Evolutionary conservation across 805 yeast genomes (phyloP), one percentile per base, ranked within the genome.

Genomic region (Middelhovenomyces tepae): DNA sequence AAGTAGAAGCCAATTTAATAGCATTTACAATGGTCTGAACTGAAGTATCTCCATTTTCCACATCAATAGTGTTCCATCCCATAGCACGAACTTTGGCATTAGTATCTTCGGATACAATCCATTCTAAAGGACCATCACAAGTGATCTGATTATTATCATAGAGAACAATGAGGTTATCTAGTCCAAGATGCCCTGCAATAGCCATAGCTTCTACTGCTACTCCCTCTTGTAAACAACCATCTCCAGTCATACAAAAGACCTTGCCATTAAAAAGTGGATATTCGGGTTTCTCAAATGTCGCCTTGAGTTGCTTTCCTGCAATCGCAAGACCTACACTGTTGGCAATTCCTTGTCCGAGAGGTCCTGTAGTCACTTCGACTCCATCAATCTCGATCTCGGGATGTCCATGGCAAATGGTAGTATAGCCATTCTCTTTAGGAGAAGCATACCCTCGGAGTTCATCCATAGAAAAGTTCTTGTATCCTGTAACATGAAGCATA

Each of bases 221-320:
- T 23, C 66, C 66, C 47, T 62, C 67, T 42, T 60, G 64, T 31
- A 62, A 37, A 43, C 67, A 61, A 3, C 62, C 65, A 46, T 61
- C 66, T 11, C 66, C 66, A 10, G 57, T 47, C 46, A 57, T 54
- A 36, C 58, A 50, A 41, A 49, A 62, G 11, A 47, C 55, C 33
- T 51, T 53, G 38, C 45, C 53, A 20, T 44, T 38, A 16, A 59
- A 48, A 18, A 61, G 53, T 4, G 45, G 45, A 36, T 38, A 56
- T 4, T 46, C 54, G 14, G 58, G 58, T 38, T 45, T 48, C 50
- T 62, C 62, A 40, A 54, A 61, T 16, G 50, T 51, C 7, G 56
- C 62, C 8, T 36, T 51, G 32, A 61, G 45, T 30, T 60, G 55
- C 36, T 59, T 59, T 5, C 52, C 29, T 16, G 65, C 65, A 16